Conservation (phyloP, 441 rosid genomes). For the Geranium incanum region DNA sequence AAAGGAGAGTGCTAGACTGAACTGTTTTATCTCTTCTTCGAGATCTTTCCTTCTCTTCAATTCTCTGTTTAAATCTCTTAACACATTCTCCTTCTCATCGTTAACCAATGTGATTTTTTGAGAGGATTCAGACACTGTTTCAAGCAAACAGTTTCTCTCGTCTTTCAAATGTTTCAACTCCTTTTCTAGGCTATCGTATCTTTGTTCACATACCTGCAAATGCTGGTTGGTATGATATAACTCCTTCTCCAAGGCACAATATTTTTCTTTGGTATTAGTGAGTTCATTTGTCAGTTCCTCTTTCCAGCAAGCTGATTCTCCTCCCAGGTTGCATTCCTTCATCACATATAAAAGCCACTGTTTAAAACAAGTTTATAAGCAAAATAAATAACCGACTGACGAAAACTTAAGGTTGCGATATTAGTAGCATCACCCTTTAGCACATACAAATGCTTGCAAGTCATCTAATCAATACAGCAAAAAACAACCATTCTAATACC, state of each 20-base stretch:
- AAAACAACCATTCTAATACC: no score
- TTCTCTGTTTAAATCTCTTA: constrained; percentile 51
- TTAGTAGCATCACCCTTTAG: no score
- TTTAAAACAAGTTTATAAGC: constrained; percentile 24
- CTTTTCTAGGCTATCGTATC: constrained; percentile 42
- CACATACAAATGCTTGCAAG: no score
- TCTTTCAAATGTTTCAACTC: constrained; percentile 47
- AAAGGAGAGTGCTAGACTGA: constrained; percentile 47
- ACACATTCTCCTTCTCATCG: constrained; percentile 46
- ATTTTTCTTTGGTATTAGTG: constrained; percentile 41
- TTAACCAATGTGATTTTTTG: constrained; percentile 34
- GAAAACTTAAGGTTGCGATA: no score
- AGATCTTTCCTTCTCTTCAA: constrained; percentile 47
- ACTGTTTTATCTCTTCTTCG: constrained; percentile 62
- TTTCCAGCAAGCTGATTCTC: constrained; percentile 32
- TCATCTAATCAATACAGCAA: no score
- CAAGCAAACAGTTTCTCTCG: constrained; percentile 47
- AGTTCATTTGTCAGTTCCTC: constrained; percentile 43
- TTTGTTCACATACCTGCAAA: constrained; percentile 45
- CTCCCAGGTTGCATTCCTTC: constrained; percentile 44
- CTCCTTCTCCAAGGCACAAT: constrained; percentile 38
- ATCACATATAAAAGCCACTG: constrained; percentile 37
- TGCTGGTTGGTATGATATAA: constrained; percentile 33
- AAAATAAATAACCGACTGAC: no score
- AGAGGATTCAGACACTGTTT: constrained; percentile 34